These are phyloP conservation scores for Peribolospora kevripleyi DNA, from an alignment of 768 basidiomycete genomes.

Conservation along the genomic window DNA sequence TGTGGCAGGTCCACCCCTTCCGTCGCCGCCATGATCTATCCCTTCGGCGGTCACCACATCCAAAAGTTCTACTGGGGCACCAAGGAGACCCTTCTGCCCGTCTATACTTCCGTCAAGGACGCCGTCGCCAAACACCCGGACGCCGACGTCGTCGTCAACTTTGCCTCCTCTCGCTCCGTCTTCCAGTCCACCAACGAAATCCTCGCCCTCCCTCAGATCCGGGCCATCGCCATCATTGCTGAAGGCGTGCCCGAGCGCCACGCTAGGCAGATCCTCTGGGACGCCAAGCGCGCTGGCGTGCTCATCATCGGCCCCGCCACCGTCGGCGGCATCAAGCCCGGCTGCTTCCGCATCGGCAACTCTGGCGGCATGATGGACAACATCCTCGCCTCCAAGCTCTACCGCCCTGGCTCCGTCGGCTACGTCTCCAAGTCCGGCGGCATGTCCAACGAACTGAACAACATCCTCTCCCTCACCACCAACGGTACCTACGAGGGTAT, in stretches of 20 bases:
- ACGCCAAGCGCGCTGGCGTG: slow-evolving; percentile 60
- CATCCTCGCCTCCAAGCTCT: slow-evolving; percentile 94
- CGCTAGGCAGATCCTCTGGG: slow-evolving; percentile 80
- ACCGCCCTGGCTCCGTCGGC: slow-evolving; percentile 87
- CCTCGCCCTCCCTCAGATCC: slow-evolving; percentile 43
- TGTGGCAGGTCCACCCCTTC: slow-evolving; percentile 76
- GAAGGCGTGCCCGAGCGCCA: slow-evolving; percentile 98
- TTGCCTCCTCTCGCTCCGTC: slow-evolving; percentile 77
- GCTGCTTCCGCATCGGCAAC: slow-evolving; percentile 98
- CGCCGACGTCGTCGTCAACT: slow-evolving; percentile 95
- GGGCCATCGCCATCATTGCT: slow-evolving; percentile 72
- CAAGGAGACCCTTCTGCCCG: slow-evolving; percentile 90
- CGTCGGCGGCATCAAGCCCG: slow-evolving; percentile 97
- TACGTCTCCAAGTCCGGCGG: slow-evolving; percentile 99
- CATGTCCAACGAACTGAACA: slow-evolving; percentile 99
- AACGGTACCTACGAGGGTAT: slow-evolving; percentile 99
- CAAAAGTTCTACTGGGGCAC: slow-evolving; percentile 99
- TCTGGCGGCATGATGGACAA: slow-evolving; percentile 99
- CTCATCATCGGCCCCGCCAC: slow-evolving; percentile 92
- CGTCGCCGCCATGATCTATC: slow-evolving; percentile 99
- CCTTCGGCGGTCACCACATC: slow-evolving; percentile 98
- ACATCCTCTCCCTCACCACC: slow-evolving; percentile 81
- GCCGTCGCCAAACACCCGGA: slow-evolving; percentile 86
- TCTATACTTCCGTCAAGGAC: slow-evolving; percentile 77
- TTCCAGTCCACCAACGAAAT: slow-evolving; percentile 87